phyloP scores from a whole-genome alignment of 495 filamentous ascomycete genomes.

The Lineolata rhizophorae region DNA sequence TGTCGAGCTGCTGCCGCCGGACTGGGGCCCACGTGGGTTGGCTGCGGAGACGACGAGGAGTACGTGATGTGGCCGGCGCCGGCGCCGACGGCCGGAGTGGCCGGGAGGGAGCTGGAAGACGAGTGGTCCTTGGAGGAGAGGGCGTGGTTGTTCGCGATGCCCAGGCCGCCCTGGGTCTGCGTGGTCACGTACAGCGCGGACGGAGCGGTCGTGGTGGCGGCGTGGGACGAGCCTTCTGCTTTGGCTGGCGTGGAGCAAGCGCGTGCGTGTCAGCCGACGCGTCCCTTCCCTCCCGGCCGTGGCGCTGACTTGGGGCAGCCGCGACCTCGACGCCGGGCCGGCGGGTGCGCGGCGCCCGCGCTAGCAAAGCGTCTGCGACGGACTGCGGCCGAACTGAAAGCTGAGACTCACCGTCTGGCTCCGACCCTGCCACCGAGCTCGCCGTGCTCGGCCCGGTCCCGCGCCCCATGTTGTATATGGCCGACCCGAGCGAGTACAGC shows the following conservation, averaged over 20 bases:
- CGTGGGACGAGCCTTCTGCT: constrained; percentile 7
- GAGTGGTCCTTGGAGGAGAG: constrained; percentile 13
- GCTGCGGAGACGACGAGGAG: constrained; percentile 6
- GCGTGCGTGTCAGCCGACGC: too few species aligned
- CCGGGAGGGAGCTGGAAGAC: constrained; percentile 16
- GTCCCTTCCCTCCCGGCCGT: too few species aligned
- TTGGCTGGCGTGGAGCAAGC: constrained; percentile 1
- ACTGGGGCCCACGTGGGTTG: too few species aligned
- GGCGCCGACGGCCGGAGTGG: constrained; percentile 26
- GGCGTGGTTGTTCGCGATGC: constrained; percentile 17
- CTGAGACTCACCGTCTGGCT: constrained; percentile 16
- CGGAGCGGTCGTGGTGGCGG: constrained; percentile 26
- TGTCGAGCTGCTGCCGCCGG: too few species aligned
- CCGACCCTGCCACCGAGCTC: constrained; percentile 21
- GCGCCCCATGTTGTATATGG: constrained; percentile 16
- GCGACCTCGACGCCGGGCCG: too few species aligned
- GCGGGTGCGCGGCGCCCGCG: too few species aligned
- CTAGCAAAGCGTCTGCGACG: too few species aligned
- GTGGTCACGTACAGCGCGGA: constrained; percentile 34
- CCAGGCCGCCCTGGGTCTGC: constrained; percentile 16
- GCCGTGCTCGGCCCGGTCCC: constrained; percentile 16
- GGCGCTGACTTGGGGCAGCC: too few species aligned
- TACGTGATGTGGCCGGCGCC: too few species aligned
- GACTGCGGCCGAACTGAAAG: too few species aligned
- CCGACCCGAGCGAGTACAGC: constrained; percentile 38